Percentiles rank a stretch among this genome's conserved stretches.
phyloP scores from a whole-genome alignment of 2,329 filamentous ascomycete genomes.

The Aspergillus persii region DNA sequence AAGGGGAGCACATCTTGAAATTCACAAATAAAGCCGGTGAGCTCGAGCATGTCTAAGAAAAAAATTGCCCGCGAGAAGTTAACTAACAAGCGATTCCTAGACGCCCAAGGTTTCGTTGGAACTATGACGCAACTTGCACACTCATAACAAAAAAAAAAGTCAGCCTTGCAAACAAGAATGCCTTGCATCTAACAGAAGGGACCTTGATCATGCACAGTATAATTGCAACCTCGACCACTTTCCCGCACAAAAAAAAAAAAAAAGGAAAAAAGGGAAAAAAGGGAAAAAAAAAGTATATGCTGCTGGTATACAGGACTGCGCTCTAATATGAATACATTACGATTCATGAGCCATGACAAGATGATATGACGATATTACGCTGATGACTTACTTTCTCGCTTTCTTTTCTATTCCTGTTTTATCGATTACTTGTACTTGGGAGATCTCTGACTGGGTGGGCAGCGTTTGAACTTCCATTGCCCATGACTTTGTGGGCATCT shows the following conservation, averaged over 20 bases:
- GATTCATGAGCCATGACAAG: slow-evolving; percentile 6
- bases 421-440: background rate
- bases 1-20: slow-evolving; percentile 40
- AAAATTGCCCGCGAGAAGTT: background rate
- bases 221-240: background rate
- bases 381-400: background rate
- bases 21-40: slow-evolving; percentile 37
- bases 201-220: background rate
- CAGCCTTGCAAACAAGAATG: background rate
- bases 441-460: background rate
- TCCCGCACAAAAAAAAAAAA: background rate
- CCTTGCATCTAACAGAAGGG: too few relatives aligned
- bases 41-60: background rate
- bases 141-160: background rate
- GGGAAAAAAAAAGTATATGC: background rate
- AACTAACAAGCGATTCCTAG: slow-evolving; percentile 24
- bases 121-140: slow-evolving; percentile 30
- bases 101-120: slow-evolving; percentile 39
- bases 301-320: background rate
- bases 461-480: background rate
- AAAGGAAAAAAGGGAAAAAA: background rate
- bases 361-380: slow-evolving; percentile 4
- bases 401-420: background rate
- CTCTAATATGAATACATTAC: slow-evolving; percentile 1
- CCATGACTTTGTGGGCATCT: background rate